Percentiles rank a stretch among this genome's conserved stretches.
Conservation (phyloP, 1,284 basidiomycete species). For the Wallemia ichthyophaga region DNA sequence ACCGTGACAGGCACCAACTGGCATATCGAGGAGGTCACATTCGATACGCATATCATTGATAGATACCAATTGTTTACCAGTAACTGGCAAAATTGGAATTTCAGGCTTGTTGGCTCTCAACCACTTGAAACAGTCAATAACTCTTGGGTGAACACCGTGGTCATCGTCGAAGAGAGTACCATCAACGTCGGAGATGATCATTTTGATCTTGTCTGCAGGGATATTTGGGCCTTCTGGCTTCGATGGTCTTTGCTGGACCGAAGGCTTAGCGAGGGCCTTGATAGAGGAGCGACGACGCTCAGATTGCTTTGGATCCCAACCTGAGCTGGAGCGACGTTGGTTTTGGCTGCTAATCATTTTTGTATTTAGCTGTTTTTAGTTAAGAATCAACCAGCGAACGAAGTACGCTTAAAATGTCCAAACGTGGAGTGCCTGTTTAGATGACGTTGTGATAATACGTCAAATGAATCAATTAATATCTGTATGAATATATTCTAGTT, state of each 20-base stretch:
- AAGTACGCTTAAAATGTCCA: neutral
- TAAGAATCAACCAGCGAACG: neutral
- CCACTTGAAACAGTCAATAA: slow-evolving; percentile 6
- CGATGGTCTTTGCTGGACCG: neutral
- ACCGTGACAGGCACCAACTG: slow-evolving; percentile 8
- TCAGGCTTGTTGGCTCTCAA: slow-evolving; percentile 7
- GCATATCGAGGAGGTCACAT: slow-evolving; percentile 6
- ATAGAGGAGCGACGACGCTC: neutral
- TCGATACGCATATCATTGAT: slow-evolving; percentile 6
- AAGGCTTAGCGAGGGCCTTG: neutral
- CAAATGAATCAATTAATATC: too few species aligned
- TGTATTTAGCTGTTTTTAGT: neutral
- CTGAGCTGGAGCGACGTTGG: neutral
- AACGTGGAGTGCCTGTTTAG: neutral
- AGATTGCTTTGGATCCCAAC: neutral
- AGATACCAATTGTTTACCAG: slow-evolving; percentile 9
- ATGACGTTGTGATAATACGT: neutral
- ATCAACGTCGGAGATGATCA: slow-evolving; percentile 7
- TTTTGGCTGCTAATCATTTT: neutral
- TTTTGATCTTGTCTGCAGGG: slow-evolving; percentile 7
- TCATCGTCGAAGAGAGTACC: slow-evolving; percentile 9
- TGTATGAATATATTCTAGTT: too few species aligned
- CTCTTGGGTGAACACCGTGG: slow-evolving; percentile 8
- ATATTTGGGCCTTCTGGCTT: slow-evolving; percentile 3
- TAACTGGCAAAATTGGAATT: slow-evolving; percentile 9